Conservation (phyloP, 1,139 yeast genomes). For the Blastobotrys raffinosifermentans region DNA sequence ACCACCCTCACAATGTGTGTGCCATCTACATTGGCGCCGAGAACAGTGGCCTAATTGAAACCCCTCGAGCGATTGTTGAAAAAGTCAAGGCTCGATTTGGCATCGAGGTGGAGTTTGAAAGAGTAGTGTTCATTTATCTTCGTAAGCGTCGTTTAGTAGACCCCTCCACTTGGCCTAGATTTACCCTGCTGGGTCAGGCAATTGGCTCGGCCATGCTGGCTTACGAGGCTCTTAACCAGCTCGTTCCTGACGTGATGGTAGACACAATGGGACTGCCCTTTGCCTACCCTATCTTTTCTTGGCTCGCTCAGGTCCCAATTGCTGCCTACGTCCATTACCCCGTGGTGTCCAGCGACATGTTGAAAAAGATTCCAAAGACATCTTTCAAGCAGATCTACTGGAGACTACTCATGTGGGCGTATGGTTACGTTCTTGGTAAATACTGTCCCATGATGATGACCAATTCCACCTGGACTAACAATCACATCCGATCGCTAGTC, state of each 20-base stretch:
- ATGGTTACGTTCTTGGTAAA: slow-evolving; percentile 59
- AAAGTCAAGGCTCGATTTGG: slow-evolving; percentile 64
- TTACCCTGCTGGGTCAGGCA: slow-evolving; percentile 85
- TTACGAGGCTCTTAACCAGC: slow-evolving; percentile 60
- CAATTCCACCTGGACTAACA: slow-evolving; percentile 88
- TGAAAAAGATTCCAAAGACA: slow-evolving; percentile 21
- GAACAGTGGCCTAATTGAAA: slow-evolving; percentile 5
- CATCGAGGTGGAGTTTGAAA: slow-evolving; percentile 43
- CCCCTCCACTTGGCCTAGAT: slow-evolving; percentile 65
- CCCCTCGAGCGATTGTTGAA: slow-evolving; percentile 45
- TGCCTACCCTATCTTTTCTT: slow-evolving; percentile 57
- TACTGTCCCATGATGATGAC: slow-evolving; percentile 62
- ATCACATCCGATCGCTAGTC: slow-evolving; percentile 54
- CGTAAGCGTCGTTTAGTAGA: slow-evolving; percentile 61
- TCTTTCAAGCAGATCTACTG: slow-evolving; percentile 60
- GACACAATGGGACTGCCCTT: slow-evolving; percentile 96
- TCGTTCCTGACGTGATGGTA: slow-evolving; percentile 85
- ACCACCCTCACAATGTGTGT: slow-evolving; percentile 50
- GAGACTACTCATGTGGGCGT: slow-evolving; percentile 53
- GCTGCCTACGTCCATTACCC: slow-evolving; percentile 93
- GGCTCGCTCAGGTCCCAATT: slow-evolving; percentile 61
- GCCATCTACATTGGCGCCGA: slow-evolving; percentile 71
- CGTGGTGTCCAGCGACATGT: slow-evolving; percentile 82
- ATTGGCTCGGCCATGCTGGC: slow-evolving; percentile 67
- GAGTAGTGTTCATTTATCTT: slow-evolving; percentile 70